phyloP scores from a whole-genome alignment of 148 eudicot genomes.

The Arctostaphylos glauca region DNA sequence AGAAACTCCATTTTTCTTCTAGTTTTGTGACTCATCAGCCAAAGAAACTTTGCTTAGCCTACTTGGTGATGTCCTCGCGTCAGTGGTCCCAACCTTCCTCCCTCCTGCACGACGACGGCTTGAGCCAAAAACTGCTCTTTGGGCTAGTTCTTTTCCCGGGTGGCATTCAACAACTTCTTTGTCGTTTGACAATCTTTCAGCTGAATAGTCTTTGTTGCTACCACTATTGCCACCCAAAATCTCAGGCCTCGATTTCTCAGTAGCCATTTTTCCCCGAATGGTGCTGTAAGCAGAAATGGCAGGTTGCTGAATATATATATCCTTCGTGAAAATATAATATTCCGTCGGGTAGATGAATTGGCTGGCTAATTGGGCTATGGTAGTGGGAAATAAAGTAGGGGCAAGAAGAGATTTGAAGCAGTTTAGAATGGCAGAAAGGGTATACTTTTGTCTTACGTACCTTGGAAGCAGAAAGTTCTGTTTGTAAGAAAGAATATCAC shows the following conservation, averaged over 20 bases:
- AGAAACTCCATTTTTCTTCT: not conserved
- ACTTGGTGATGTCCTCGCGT: slow-evolving; percentile 21
- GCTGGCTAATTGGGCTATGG: not conserved
- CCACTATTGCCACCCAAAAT: not conserved
- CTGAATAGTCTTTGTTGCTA: not conserved
- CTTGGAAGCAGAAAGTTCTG: slow-evolving; percentile 1
- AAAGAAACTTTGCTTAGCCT: slow-evolving; percentile 31
- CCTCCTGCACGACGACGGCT: slow-evolving; percentile 17
- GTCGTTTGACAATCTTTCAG: not conserved
- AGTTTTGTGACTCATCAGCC: slow-evolving; percentile 21
- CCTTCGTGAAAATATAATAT: not conserved
- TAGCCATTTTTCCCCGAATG: slow-evolving; percentile 2
- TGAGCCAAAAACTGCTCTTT: slow-evolving; percentile 26
- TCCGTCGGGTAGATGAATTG: not conserved
- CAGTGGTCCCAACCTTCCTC: slow-evolving; percentile 14
- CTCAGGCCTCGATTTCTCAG: slow-evolving; percentile 10
- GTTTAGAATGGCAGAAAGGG: slow-evolving; percentile 5
- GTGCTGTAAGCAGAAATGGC: not conserved
- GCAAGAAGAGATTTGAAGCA: slow-evolving; percentile 7
- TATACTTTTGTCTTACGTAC: not conserved
- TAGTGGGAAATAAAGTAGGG: not conserved
- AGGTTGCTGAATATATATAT: not conserved
- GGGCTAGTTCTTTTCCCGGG: slow-evolving; percentile 24
- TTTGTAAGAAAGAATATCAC: not conserved
- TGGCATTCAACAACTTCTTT: slow-evolving; percentile 7